Percentiles rank a stretch among this genome's conserved stretches.
Evolutionary conservation across 106 monocot species (phyloP).

Genomic region (Dendrobium huoshanense): DNA sequence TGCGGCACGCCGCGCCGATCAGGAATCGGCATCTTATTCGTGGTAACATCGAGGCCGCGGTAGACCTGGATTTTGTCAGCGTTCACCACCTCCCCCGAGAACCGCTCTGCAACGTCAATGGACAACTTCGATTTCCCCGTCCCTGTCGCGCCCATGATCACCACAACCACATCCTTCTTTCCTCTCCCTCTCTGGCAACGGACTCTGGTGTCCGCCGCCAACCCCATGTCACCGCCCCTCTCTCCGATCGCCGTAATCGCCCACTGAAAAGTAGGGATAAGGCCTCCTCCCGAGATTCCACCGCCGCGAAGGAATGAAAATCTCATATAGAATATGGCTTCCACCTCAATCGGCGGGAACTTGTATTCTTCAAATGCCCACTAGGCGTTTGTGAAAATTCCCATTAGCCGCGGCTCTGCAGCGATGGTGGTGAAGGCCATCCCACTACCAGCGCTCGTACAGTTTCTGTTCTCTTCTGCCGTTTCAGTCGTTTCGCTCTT

Average conservation of each 20-base stretch:
- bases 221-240: neutral
- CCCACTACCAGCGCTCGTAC: neutral
- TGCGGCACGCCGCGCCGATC: constrained; percentile 37
- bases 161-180: constrained; percentile 32
- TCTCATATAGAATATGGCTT: neutral
- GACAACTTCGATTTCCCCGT: constrained; percentile 78
- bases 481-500: neutral
- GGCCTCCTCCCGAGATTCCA: neutral
- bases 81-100: constrained; percentile 66
- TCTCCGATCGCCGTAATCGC: neutral
- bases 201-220: neutral
- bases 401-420: neutral
- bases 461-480: neutral
- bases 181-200: neutral
- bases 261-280: neutral
- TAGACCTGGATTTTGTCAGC: constrained; percentile 83
- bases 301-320: neutral
- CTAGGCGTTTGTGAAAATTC: neutral
- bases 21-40: constrained; percentile 48
- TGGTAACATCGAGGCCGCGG: constrained; percentile 62
- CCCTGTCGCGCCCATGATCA: constrained; percentile 76
- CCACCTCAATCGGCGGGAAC: neutral
- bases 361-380: neutral
- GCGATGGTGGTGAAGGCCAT: too few species aligned
- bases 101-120: constrained; percentile 40